Evolutionary conservation across 2,329 filamentous ascomycete genomes (phyloP), one percentile per base, ranked within the genome.

Genomic region (Trichoderma brevicompactum): DNA sequence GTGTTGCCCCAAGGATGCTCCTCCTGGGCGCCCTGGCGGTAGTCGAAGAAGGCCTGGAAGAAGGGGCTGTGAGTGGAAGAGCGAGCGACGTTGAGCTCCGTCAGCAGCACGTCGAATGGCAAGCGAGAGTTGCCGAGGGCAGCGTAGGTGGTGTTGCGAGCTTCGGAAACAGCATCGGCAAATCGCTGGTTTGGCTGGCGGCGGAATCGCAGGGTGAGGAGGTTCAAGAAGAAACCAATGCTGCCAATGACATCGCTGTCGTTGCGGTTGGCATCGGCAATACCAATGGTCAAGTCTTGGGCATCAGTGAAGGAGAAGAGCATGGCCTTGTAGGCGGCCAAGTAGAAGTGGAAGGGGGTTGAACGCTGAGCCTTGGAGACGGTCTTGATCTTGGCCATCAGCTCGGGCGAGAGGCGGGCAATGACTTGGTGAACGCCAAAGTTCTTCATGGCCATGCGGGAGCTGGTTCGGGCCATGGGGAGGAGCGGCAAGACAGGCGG

Each of bases 81-180:
- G 1, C 82, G 72, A 0, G 75, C 68, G 0, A 81, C 74, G 2
- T 75, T 71, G 1, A 86, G 72, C 32, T 81, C 73, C 0, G 79
- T 69, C 0, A 87, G 72, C 0, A 87, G 67, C 0, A 80, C 72
- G 49, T 85, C 79, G 60, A 85, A 83, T 0, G 84, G 85, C 3
- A 85, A 61, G 0, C 67, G 44, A 0, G 83, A 82, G 68, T 84
- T 72, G 0, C 65, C 68, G 0, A 85, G 72, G 0, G 80, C 82
- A 0, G 53, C 62, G 23, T 79, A 75, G 2, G 19, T 71, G 66
- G 36, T 72, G 41, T 60, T 53, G 0, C 74, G 69, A 0, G 73
- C 69, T 23, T 70, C 64, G 3, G 44, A 49, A 9, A 70, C 36
- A 3, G 69, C 64, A 5, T 72, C 67, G 7, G 56, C 36, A 43